A percentile compares a stretch with the other conserved stretches of the same genome.
Conservation (phyloP, 1,284 basidiomycete genomes). For the Malassezia restricta region DNA sequence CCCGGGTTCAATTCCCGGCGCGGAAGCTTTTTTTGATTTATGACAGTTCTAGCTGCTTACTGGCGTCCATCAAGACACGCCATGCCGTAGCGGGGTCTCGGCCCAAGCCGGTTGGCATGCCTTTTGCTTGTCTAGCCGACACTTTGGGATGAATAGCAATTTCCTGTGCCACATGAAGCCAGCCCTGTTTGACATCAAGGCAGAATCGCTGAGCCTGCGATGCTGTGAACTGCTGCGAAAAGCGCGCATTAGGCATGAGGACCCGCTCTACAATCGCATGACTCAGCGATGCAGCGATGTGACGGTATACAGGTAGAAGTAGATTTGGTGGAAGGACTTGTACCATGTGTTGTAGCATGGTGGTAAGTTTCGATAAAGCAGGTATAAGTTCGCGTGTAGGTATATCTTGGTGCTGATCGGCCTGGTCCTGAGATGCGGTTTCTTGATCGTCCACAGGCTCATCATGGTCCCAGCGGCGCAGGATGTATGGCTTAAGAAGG, state of each 20-base stretch:
- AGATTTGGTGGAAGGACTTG: constrained; percentile 21
- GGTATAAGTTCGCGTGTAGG: constrained; percentile 33
- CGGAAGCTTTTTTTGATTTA: constrained; percentile 16
- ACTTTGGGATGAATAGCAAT: constrained; percentile 1
- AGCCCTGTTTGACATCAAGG: constrained; percentile 25
- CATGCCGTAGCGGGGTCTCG: constrained; percentile 23
- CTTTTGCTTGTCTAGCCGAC: not conserved
- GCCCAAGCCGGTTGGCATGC: constrained; percentile 16
- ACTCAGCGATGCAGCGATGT: constrained; percentile 17
- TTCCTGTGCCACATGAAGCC: constrained; percentile 28
- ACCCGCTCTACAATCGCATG: constrained; percentile 30
- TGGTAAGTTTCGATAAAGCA: constrained; percentile 26
- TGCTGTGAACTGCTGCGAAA: constrained; percentile 6
- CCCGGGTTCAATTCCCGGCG: constrained; percentile 21
- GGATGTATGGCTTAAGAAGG: constrained; percentile 19
- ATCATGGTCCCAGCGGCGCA: constrained; percentile 21
- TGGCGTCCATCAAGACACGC: constrained; percentile 15
- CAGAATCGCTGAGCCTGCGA: constrained; percentile 15
- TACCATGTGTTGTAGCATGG: constrained; percentile 26
- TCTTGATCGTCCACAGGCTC: not conserved
- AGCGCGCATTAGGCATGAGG: constrained; percentile 24
- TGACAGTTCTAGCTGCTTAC: not conserved
- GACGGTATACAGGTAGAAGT: constrained; percentile 27
- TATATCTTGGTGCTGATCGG: not conserved
- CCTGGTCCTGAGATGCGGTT: not conserved